Evolutionary conservation across 2,329 filamentous ascomycete genomes (phyloP), one percentile per base, ranked within the genome.

Genomic region (Aspergillus fijiensis): DNA sequence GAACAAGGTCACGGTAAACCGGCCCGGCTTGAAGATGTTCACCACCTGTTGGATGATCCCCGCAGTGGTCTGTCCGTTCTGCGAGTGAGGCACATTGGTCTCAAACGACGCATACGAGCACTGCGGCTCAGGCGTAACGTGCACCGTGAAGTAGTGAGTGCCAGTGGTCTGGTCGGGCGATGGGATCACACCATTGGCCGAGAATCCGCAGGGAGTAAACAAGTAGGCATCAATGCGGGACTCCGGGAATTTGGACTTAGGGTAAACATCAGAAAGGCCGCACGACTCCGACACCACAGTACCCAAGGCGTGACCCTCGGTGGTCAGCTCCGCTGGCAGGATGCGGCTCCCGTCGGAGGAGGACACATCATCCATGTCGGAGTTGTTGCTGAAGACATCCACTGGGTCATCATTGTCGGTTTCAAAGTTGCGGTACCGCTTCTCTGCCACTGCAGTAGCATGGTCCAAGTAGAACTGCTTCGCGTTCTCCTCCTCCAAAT

Each of bases 81-180:
- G 92, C 5, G 87, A 88, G 27, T 92, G 90, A 1, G 95, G 95
- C 4, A 99, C 94, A 69, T 98, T 99, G 67, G 95, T 98, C 82
- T 99, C 95, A 73, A 99, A 99, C 2, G 92, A 97, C 39, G 95
- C 95, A 75, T 96, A 99, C 5, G 93, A 97, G 82, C 94, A 99
- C 71, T 96, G 88, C 14, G 94, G 92, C 82, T 99, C 95, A 0
- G 95, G 95, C 0, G 95, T 99, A 66, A 99, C 95, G 73, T 99
- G 95, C 25, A 99, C 95, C 1, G 94, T 99, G 79, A 97, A 99
- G 80, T 99, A 99, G 79, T 98, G 92, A 47, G 86, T 89, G 4
- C 84, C 80, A 55, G 81, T 82, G 42, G 74, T 76, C 61, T 82
- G 80, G 14, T 84, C 80, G 0, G 91, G 87, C 52, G 92, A 88